Evolutionary conservation across 768 basidiomycete species (phyloP), one percentile per base, ranked within the genome.

Genomic region (Lyophyllum atratum): DNA sequence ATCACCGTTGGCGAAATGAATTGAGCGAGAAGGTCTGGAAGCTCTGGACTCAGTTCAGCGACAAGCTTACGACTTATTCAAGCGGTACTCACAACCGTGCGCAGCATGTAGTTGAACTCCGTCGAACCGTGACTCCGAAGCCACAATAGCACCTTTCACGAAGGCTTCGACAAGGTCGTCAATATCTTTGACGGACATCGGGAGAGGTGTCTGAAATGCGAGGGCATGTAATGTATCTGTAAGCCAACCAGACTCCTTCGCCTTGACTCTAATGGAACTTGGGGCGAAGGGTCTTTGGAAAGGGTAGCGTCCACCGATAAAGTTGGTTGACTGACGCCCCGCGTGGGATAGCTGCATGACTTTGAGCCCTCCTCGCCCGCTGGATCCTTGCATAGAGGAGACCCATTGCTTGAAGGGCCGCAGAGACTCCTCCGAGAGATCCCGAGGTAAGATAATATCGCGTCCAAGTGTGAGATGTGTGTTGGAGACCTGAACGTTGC

Each of bases 341-440:
- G 78, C 68, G 65, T 98, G 95, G 45, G 80, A 91, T 46, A 98
- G 73, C 66, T 98, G 95, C 79, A 95, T 82, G 54, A 98, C 77
- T 8, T 87, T 83, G 5, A 91, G 73, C 1, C 82, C 67, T 24
- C 59, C 52, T 29, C 52, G 53, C 37, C 42, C 57, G 46, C 11
- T 15, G 22, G 46, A 44, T 15, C 74, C 77, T 59, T 82, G 85
- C 15, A 90, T 89, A 1, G 71, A 70, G 25, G 65, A 61, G 0
- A 86, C 81, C 8, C 90, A 73, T 25, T 59, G 60, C 56, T 67
- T 68, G 70, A 85, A 93, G 0, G 85, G 81, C 1, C 65, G 65
- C 8, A 88, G 53, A 0, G 76, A 74, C 12, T 76, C 73, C 12
- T 78, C 68, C 2, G 74, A 72, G 49, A 86, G 53, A 0, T 59